Base-by-base conservation (phyloP, 768 basidiomycete species). In the Cystobasidiopsis lactophilus region DNA sequence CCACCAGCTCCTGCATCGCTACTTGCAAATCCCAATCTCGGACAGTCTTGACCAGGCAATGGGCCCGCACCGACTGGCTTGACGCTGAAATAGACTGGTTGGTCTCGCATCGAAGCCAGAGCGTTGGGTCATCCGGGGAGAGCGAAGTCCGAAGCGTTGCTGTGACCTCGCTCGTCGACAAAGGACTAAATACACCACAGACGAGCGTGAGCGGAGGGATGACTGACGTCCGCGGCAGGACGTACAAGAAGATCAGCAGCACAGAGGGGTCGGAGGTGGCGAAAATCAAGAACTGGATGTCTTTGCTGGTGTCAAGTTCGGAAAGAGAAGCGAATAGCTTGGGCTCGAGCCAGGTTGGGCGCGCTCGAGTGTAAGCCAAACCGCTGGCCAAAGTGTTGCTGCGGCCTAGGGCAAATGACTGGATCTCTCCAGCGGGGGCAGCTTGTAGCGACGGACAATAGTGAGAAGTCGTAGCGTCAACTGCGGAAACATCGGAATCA, bases 381-480 rank as follows among this genome's bases (percentile, higher is more conserved):
- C 52, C 55, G 18, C 40, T 19, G n/a, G 26, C 18, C n/a, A n/a
- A 23, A 14, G 35, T 21, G 41, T 48, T 11, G 23, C 26, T 4
- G 45, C 35, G 24, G 3, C 51, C 51, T 13, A 56, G 35, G 21
- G 31, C 23, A 27, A 52, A 52, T 31, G 50, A 54, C 39, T 52
- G 40, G 35, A 56, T 47, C 4, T 52, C 30, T n/a, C 55, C 55
- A 40, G 45, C 24, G 13, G 38, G 38, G n/a, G n/a, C n/a, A n/a
- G n/a, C n/a, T n/a, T n/a, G n/a, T n/a, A n/a, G n/a, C n/a, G 41
- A 43, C 19, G 27, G 41, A 47, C 9, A 7, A 27, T 47, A 26
- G 24, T 24, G 10, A 31, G 4, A 11, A 10, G 11, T 4, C 9
- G 24, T 23, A n/a, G n/a, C 7, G 9, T 29, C 21, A 29, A 24